Percentiles rank a stretch among this genome's conserved stretches.
phyloP scores from a whole-genome alignment of 1,284 basidiomycete species.

The Pseudozyma sp. region DNA sequence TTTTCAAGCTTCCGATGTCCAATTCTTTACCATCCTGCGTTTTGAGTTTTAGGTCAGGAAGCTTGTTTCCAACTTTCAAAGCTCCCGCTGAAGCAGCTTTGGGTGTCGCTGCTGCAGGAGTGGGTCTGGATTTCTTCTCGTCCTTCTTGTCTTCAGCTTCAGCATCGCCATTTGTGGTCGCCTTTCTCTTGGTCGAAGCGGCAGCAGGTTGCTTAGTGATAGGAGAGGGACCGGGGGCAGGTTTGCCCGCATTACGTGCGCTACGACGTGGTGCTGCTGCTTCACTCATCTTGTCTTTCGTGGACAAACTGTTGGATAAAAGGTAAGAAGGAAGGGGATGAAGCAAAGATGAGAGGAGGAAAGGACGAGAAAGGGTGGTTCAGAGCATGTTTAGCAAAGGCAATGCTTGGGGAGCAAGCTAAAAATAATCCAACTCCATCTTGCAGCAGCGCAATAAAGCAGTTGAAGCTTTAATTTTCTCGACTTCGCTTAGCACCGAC shows the following conservation, averaged over 20 bases:
- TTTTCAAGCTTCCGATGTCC: slow-evolving; percentile 19
- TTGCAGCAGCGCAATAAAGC: not conserved
- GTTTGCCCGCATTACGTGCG: slow-evolving; percentile 35
- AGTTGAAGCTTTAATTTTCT: not conserved
- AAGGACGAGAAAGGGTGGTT: no score
- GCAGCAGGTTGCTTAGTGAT: not conserved
- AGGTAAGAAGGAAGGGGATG: no score
- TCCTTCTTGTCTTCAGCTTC: slow-evolving; percentile 9
- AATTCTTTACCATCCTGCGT: slow-evolving; percentile 38
- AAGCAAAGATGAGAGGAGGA: no score
- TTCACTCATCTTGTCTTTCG: slow-evolving; percentile 11
- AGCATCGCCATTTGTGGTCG: not conserved
- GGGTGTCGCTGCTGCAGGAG: not conserved
- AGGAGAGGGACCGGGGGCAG: slow-evolving; percentile 16
- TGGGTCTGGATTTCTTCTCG: slow-evolving; percentile 33
- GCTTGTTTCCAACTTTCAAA: slow-evolving; percentile 79
- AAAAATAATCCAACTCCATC: not conserved
- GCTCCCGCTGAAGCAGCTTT: slow-evolving; percentile 35
- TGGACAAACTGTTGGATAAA: not conserved
- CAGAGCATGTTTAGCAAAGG: no score
- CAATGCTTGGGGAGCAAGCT: not conserved
- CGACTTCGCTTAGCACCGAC: no score
- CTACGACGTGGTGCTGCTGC: slow-evolving; percentile 29
- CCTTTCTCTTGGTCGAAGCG: slow-evolving; percentile 18
- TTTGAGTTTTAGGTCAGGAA: slow-evolving; percentile 81